Base-by-base conservation (phyloP, 345 rosid genomes). In the Carallia brachiata region DNA sequence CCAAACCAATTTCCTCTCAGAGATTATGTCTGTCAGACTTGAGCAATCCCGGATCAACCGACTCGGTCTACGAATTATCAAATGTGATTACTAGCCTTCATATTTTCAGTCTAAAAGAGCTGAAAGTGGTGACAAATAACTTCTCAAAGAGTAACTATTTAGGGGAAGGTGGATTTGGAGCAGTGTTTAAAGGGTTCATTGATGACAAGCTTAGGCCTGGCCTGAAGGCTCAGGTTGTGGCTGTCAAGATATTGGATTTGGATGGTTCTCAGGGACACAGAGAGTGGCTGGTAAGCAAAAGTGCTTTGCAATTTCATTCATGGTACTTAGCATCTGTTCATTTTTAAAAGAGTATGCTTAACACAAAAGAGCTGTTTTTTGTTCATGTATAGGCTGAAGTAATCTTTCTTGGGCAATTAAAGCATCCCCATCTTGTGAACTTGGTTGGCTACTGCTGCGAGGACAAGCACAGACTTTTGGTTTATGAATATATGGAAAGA, bases 381-480 rank as follows among this genome's bases (percentile, higher is more conserved):
- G 32, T 75, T n/a, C 55, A 12, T 44, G 50, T 44, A 12, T 44
- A 89, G 91, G 86, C 91, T n/a, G 95, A 89, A 72, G 90, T 89
- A 30, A 76, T 85, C 27, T 81, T 89, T 65, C 89, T 89, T n/a
- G 95, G 95, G 65, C 91, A 89, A 70, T 71, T 89, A 34, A 85
- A 82, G 78, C 91, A 89, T 47, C 85, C 86, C 17, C 84, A 87
- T 78, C 76, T 87, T 39, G 91, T 89, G 70, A 85, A 81, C 36
- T 79, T 89, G 80, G 81, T 89, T 39, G 95, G 95, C 23, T 87
- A 89, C 61, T 87, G 95, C 82, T 87, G 87, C 19, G 88, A 89
- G 59, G 84, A 87, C 36, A 81, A 84, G 32, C 84, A 89, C 17
- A 73, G 95, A 77, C 87, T 87, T 72, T 76, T 89, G 56, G 90